Evolutionary conservation across 345 rosid genomes (phyloP), one percentile per base, ranked within the genome.

Genomic region (Eucalyptus guilfoylei): DNA sequence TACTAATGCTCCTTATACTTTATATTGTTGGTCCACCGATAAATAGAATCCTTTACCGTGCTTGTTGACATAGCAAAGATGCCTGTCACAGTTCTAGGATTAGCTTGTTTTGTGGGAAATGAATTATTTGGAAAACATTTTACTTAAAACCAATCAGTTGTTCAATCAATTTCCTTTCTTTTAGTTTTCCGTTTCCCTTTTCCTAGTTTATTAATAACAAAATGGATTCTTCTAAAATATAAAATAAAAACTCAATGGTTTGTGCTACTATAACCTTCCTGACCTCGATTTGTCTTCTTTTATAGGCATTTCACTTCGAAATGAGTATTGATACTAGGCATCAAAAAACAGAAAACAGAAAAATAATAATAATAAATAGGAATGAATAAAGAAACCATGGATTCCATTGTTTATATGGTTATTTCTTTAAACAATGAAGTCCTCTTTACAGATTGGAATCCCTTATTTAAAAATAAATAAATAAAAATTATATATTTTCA

Each of bases 391-490:
- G 1, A 55, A 55, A 55, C 30, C 1, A 10, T 55, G 13, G 30
- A 24, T 55, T 55, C 6, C 28, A 55, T 55, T 26, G 14, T 55
- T 9, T 55, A 10, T 55, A 55, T 55, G 13, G 0, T 23, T 21
- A 52, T 52, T 0, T 52, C 58, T 21, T 52, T 24, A 55, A 55
- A 55, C 7, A 24, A 1, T 24, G 62, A 55, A 30, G 13, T 55
- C 62, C 62, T 55, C 30, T 1, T 4, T 24, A 55, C 1, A 55
- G 12, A 23, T 0, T 2, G 0, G 14, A 55, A 11, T 55, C 0
- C 13, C 1, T 55, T 55, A 0, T 1, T 55, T 55, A 10, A 55
- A 55, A 2, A 9, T 23, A 0, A 23, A 1, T 55, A 24, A 55
- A 55, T 21, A 55, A 24, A 55, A 37, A 37, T 37, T 37, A 37